Evolutionary conservation across 139 green algal genomes (phyloP).

Genomic region (Haematococcus lacustris): DNA sequence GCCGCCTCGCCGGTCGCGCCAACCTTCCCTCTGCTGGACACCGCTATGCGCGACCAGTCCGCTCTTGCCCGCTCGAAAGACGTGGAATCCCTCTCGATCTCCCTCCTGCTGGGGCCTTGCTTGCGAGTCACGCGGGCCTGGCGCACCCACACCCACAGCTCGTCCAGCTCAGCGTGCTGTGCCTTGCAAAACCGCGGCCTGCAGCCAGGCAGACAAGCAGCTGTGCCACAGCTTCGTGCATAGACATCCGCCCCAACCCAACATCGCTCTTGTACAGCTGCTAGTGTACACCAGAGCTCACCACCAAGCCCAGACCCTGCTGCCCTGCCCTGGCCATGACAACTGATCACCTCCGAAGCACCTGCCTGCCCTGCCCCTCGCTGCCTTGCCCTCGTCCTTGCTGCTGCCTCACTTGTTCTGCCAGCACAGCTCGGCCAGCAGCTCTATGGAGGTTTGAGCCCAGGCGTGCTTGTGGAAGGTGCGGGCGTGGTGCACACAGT

Average conservation of each 20-base stretch:
- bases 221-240: too few relatives aligned
- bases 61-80: slow-evolving; percentile 47
- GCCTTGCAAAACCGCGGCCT: slow-evolving; percentile 21
- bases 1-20: slow-evolving; percentile 29
- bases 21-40: slow-evolving; percentile 40
- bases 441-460: slow-evolving; percentile 53
- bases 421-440: slow-evolving; percentile 39
- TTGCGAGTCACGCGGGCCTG: slow-evolving; percentile 34
- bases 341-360: too few relatives aligned
- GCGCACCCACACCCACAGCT: slow-evolving; percentile 41
- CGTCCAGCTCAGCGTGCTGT: slow-evolving; percentile 35
- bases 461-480: slow-evolving; percentile 44
- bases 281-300: background rate
- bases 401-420: slow-evolving; percentile 15
- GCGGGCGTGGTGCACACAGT: slow-evolving; percentile 43
- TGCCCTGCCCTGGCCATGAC: too few relatives aligned
- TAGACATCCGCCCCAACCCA: background rate
- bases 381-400: too few relatives aligned
- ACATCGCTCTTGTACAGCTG: background rate
- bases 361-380: too few relatives aligned
- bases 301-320: background rate
- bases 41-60: slow-evolving; percentile 30
- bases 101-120: slow-evolving; percentile 1
- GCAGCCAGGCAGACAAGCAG: slow-evolving; percentile 4
- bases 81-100: slow-evolving; percentile 50